A percentile compares a stretch with the other conserved stretches of the same genome.
These are phyloP conservation scores for Panicum virgatum DNA, from an alignment of 202 grass and related monocot species.

Conservation along the genomic window DNA sequence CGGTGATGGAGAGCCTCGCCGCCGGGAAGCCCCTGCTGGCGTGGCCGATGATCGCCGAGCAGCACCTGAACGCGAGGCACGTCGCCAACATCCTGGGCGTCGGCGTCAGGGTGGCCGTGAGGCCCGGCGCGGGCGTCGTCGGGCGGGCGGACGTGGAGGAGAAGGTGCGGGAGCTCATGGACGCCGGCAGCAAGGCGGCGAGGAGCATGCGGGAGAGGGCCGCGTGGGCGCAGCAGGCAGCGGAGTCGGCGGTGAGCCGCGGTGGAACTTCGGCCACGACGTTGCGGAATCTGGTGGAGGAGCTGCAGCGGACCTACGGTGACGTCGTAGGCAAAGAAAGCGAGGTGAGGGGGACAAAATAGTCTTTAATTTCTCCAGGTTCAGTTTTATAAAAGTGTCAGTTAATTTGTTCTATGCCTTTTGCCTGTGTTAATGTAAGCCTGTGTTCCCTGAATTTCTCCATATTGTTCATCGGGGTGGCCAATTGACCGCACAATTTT, in stretches of 20 bases:
- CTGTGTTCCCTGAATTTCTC: not conserved
- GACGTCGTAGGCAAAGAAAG: not conserved
- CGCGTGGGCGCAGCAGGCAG: constrained; percentile 12
- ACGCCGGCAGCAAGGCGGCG: constrained; percentile 5
- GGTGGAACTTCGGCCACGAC: constrained; percentile 42
- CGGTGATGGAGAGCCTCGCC: constrained; percentile 61
- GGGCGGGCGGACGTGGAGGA: constrained; percentile 36
- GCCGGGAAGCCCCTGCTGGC: constrained; percentile 62
- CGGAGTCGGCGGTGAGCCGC: constrained; percentile 30
- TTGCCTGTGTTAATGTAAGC: not conserved
- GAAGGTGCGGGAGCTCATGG: constrained; percentile 56
- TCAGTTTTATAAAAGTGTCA: not conserved
- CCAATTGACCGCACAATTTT: not conserved
- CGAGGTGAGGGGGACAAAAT: not conserved
- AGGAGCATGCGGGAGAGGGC: constrained; percentile 33
- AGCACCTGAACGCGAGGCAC: constrained; percentile 63
- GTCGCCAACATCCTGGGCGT: constrained; percentile 50
- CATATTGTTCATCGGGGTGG: not conserved
- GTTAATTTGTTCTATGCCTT: not conserved
- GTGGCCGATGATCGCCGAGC: constrained; percentile 71
- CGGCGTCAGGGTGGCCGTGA: constrained; percentile 29
- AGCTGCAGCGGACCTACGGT: constrained; percentile 39
- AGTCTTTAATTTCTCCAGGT: not conserved
- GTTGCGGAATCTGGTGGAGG: constrained; percentile 43
- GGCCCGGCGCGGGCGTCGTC: not conserved